Evolutionary conservation across 495 filamentous ascomycete species (phyloP), one percentile per base, ranked within the genome.

Genomic region (Tuber magnatum): DNA sequence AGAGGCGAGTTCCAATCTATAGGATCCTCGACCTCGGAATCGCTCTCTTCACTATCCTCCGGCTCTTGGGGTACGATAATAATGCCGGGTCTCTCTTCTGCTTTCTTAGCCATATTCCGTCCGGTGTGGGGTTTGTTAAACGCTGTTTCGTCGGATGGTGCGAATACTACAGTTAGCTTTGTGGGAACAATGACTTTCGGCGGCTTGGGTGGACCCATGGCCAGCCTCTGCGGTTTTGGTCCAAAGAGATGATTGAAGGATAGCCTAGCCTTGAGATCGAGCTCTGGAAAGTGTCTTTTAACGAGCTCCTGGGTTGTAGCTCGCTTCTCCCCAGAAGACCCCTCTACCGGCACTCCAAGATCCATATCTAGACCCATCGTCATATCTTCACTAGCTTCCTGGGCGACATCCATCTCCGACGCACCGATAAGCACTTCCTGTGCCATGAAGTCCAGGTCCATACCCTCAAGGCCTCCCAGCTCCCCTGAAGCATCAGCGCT

Each of bases 141-240:
- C 16, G 86, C 84, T 75, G 91, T 91, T 77, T 94, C 91, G 78
- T 95, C 90, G 80, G 98, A 95, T 69, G 87, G 86, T 6, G 90
- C 89, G 18, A 97, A 84, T 74, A 98, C 95, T 9, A 98, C 84
- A 74, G 89, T 92, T 70, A 97, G 86, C 83, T 98, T 99, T 20
- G 91, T 93, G 0, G 93, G 93, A 22, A 93, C 86, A 28, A 97
- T 86, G 1, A 91, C 87, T 81, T 92, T 97, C 32, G 96, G 85
- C 3, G 91, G 92, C 77, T 89, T 90, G 83, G 92, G 92, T 28
- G 88, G 88, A 86, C 69, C 89, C 88, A 51, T 97, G 83, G 65
- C 92, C 82, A 74, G 95, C 90, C 75, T 91, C 86, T 65, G 88
- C 82, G 71, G 88, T 90, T 83, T 92, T 87, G 5, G 89, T 87